A percentile compares a stretch with the other conserved stretches of the same genome.
Evolutionary conservation across 2,329 filamentous ascomycete species (phyloP).

Genomic region (Pezicula radicicola): DNA sequence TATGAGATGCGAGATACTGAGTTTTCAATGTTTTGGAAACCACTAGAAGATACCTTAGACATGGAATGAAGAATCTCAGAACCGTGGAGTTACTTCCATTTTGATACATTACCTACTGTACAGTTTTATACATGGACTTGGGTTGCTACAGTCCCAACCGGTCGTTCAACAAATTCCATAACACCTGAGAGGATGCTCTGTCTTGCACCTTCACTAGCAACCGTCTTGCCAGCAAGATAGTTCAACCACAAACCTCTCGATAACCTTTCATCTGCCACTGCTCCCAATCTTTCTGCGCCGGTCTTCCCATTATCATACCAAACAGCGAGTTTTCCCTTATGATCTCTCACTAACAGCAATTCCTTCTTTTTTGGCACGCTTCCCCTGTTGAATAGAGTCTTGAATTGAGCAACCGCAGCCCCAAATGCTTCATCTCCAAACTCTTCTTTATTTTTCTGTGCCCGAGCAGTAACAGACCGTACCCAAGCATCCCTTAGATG

Average conservation of each 20-base stretch:
- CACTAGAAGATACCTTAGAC: no score
- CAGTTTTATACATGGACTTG: slow-evolving; percentile 51
- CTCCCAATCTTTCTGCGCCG: slow-evolving; percentile 58
- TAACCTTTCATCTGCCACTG: slow-evolving; percentile 74
- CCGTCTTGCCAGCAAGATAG: slow-evolving; percentile 82
- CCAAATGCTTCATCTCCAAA: slow-evolving; percentile 76
- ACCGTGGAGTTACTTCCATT: background rate
- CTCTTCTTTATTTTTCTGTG: slow-evolving; percentile 52
- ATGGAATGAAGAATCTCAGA: background rate
- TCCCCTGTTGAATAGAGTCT: slow-evolving; percentile 75
- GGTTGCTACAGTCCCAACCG: slow-evolving; percentile 80
- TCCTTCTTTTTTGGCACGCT: slow-evolving; percentile 79
- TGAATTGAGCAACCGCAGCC: slow-evolving; percentile 71
- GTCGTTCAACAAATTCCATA: slow-evolving; percentile 82
- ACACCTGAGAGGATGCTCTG: slow-evolving; percentile 83
- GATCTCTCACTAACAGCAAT: slow-evolving; percentile 68
- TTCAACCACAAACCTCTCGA: slow-evolving; percentile 83
- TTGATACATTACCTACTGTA: slow-evolving; percentile 1
- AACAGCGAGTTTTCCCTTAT: slow-evolving; percentile 62
- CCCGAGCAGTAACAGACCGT: slow-evolving; percentile 74
- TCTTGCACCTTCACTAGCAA: slow-evolving; percentile 80
- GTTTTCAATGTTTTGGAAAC: background rate
- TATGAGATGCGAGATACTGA: background rate
- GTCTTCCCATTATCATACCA: slow-evolving; percentile 58
- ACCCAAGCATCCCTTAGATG: slow-evolving; percentile 92